Evolutionary conservation across 139 green algal species (phyloP).

Genomic region (Zygnema circumcarinatum): DNA sequence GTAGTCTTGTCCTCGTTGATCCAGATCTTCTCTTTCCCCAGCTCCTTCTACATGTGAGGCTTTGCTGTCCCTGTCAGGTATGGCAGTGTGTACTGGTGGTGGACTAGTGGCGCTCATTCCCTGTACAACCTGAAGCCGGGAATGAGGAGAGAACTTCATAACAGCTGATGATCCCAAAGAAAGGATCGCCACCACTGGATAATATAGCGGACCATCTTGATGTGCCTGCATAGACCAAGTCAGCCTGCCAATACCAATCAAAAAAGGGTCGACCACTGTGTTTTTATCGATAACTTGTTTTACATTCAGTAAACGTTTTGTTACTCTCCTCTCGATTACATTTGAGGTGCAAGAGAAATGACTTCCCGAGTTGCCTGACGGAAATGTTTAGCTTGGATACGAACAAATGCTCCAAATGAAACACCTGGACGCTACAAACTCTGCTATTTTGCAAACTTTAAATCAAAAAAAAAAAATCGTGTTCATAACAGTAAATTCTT

Average conservation of each 20-base stretch:
- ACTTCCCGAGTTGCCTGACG: too few species aligned
- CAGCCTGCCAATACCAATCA: neutral
- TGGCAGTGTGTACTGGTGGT: neutral
- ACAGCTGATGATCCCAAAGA: constrained; percentile 34
- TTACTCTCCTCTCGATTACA: too few species aligned
- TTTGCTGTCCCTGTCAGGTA: neutral
- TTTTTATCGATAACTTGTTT: too few species aligned
- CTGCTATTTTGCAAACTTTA: too few species aligned
- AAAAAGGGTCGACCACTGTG: neutral
- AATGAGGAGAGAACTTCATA: constrained; percentile 50
- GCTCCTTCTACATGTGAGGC: neutral
- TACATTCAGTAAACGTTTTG: too few species aligned
- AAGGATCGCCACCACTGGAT: constrained; percentile 49
- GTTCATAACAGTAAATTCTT: too few species aligned
- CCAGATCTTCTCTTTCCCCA: neutral
- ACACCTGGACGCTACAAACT: too few species aligned
- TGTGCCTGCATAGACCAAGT: constrained; percentile 37
- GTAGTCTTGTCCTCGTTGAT: neutral
- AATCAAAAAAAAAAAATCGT: too few species aligned
- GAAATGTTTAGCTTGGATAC: too few species aligned
- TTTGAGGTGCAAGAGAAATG: too few species aligned
- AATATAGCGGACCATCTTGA: constrained; percentile 59
- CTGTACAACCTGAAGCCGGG: neutral
- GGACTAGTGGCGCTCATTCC: neutral
- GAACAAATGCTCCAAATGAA: too few species aligned